These are phyloP conservation scores for Coemansia nantahalensis DNA, from an alignment of 192 early-diverging fungal genomes.

Conservation along the genomic window DNA sequence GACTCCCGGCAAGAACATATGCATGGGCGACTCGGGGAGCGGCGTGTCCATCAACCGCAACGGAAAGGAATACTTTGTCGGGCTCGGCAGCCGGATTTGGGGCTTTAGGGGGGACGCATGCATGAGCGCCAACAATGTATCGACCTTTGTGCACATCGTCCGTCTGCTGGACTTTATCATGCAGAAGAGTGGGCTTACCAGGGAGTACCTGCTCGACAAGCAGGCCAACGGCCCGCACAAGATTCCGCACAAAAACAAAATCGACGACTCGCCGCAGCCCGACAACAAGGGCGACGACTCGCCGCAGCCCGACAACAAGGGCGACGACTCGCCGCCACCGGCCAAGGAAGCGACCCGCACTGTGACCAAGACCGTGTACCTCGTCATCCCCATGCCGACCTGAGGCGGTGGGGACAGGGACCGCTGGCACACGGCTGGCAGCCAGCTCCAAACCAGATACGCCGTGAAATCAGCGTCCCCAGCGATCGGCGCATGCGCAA, in stretches of 20 bases:
- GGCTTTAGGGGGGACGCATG: slow-evolving; percentile 1
- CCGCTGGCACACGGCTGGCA: too few relatives aligned
- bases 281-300: background rate
- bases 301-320: background rate
- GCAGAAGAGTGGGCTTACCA: slow-evolving; percentile 6
- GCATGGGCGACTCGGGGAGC: slow-evolving; percentile 21
- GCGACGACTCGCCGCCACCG: background rate
- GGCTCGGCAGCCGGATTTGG: slow-evolving; percentile 8
- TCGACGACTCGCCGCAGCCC: background rate
- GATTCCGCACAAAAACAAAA: too few relatives aligned
- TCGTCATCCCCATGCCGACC: too few relatives aligned
- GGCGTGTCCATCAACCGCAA: slow-evolving; percentile 1
- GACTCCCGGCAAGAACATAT: slow-evolving; percentile 1
- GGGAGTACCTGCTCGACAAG: slow-evolving; percentile 2
- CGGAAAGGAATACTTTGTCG: slow-evolving; percentile 7
- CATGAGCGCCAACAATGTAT: slow-evolving; percentile 4
- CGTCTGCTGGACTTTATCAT: slow-evolving; percentile 14
- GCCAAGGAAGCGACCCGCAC: too few relatives aligned
- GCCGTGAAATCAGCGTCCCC: too few relatives aligned
- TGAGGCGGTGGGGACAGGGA: too few relatives aligned
- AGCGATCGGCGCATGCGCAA: too few relatives aligned
- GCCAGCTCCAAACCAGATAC: too few relatives aligned
- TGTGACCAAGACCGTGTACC: too few relatives aligned
- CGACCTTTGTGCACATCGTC: slow-evolving; percentile 12
- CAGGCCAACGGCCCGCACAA: background rate